phyloP scores from a whole-genome alignment of 257 asterid genomes.

The Hygrophila difformis region DNA sequence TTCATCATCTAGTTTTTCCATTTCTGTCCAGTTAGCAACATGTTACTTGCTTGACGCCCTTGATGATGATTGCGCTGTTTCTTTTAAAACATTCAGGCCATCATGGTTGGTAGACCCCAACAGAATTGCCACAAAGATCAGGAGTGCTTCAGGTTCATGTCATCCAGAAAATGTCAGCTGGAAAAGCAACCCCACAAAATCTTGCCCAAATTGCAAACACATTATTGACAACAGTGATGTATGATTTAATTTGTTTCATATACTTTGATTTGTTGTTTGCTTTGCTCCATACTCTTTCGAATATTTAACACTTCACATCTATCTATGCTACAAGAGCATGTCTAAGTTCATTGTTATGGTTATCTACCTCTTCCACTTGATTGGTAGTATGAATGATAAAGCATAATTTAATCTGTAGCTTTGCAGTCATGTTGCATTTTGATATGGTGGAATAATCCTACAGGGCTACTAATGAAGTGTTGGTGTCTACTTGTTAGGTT shows the following conservation, averaged over 20 bases:
- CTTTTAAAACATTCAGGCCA: constrained; percentile 41
- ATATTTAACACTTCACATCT: too few relatives aligned
- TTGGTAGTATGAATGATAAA: too few relatives aligned
- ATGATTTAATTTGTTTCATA: constrained; percentile 14
- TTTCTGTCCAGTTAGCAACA: too few relatives aligned
- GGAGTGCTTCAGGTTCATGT: constrained; percentile 61
- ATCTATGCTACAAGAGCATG: too few relatives aligned
- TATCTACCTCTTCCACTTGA: too few relatives aligned
- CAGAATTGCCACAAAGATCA: constrained; percentile 81
- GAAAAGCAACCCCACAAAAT: constrained; percentile 82
- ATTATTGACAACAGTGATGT: constrained; percentile 76
- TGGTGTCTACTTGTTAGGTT: too few relatives aligned
- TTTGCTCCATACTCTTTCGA: too few relatives aligned
- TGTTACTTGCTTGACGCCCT: not conserved
- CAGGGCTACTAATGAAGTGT: too few relatives aligned
- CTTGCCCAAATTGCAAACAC: constrained; percentile 78
- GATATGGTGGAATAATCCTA: too few relatives aligned
- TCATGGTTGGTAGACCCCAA: constrained; percentile 85
- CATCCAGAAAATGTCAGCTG: constrained; percentile 48
- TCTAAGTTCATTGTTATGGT: too few relatives aligned
- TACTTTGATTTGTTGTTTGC: not conserved
- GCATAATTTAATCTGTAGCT: too few relatives aligned
- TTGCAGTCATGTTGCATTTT: too few relatives aligned
- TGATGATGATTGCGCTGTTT: constrained; percentile 5
- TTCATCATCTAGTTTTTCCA: not conserved